These are phyloP conservation scores for Isatis tinctoria DNA, from an alignment of 345 rosid genomes.

Conservation along the genomic window DNA sequence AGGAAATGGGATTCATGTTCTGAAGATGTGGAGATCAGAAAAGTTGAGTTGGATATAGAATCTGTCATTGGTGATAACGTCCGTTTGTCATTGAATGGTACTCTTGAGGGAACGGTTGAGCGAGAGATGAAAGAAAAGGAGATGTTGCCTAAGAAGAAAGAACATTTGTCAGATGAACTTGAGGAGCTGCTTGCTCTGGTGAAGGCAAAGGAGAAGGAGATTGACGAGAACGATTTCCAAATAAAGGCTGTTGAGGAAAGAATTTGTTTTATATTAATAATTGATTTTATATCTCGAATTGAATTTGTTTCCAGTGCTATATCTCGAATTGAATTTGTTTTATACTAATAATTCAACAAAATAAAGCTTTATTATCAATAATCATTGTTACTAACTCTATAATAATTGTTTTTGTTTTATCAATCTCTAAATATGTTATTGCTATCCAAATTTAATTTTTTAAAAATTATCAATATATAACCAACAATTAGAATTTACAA, in stretches of 20 bases:
- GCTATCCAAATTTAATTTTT: too few species aligned
- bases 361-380: too few species aligned
- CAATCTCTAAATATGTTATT: too few species aligned
- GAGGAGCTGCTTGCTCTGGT: slow-evolving; percentile 62
- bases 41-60: slow-evolving; percentile 63
- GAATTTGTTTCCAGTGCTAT: too few species aligned
- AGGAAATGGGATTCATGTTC: slow-evolving; percentile 56
- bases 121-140: slow-evolving; percentile 58
- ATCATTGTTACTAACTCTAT: too few species aligned
- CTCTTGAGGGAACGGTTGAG: slow-evolving; percentile 48
- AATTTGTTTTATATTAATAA: too few species aligned
- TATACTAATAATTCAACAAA: too few species aligned
- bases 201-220: slow-evolving; percentile 64
- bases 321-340: too few species aligned
- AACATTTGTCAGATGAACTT: slow-evolving; percentile 49
- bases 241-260: slow-evolving; percentile 53
- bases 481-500: too few species aligned
- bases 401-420: too few species aligned
- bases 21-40: slow-evolving; percentile 59
- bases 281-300: too few species aligned
- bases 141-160: slow-evolving; percentile 44
- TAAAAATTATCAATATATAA: too few species aligned
- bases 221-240: slow-evolving; percentile 52
- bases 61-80: slow-evolving; percentile 56
- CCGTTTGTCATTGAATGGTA: slow-evolving; percentile 36